Evolutionary conservation across 768 basidiomycete genomes (phyloP).

Genomic region (Mrakia gelida): DNA sequence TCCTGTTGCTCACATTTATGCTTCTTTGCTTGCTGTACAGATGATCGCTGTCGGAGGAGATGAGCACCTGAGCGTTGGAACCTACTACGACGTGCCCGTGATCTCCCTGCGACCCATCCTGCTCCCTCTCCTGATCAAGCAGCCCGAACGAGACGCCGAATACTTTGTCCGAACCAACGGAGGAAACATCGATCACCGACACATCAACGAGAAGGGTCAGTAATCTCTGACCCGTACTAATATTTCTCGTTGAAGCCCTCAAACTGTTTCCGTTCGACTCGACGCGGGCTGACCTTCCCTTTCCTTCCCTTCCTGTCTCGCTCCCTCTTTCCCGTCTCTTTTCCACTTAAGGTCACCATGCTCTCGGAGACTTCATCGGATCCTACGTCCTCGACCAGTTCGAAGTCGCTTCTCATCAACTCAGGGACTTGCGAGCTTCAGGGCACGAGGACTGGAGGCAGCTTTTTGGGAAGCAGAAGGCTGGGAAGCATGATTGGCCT

Average conservation of each 20-base stretch:
- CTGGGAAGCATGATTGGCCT: neutral
- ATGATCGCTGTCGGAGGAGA: conserved; percentile 1
- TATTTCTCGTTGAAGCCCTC: too few relatives aligned
- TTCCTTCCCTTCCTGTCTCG: too few relatives aligned
- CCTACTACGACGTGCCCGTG: neutral
- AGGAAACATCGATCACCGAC: neutral
- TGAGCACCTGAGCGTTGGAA: neutral
- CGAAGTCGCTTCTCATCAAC: neutral
- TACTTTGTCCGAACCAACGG: neutral
- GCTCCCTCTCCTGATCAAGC: neutral
- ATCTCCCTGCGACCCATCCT: neutral
- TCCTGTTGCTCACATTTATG: too few relatives aligned
- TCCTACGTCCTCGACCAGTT: neutral
- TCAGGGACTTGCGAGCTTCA: neutral
- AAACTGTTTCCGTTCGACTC: too few relatives aligned
- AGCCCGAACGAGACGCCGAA: neutral
- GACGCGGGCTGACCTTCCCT: neutral
- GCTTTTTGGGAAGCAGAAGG: neutral
- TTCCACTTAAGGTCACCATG: neutral
- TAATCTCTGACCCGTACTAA: too few relatives aligned
- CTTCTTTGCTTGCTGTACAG: neutral
- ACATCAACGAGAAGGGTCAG: neutral
- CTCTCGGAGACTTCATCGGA: neutral
- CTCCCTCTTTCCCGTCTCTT: too few relatives aligned
- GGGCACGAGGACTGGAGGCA: neutral